Evolutionary conservation across 2,329 filamentous ascomycete genomes (phyloP), one percentile per base, ranked within the genome.

Genomic region (Arthrinium puccinioides): DNA sequence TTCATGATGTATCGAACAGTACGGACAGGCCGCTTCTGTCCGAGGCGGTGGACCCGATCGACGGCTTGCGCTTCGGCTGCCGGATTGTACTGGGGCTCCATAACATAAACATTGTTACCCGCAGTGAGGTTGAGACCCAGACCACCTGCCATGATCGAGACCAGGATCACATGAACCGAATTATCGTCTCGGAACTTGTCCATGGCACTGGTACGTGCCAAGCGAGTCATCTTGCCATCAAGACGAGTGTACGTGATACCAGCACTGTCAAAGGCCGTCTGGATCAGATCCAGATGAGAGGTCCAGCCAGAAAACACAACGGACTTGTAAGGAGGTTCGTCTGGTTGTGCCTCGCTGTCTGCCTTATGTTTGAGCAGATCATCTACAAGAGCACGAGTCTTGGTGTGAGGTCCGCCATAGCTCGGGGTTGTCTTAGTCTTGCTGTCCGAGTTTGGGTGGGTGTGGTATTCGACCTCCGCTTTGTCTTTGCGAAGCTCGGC

Each of bases 251-350:
- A 89, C 2, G 62, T 67, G 56, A 94, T 85, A 9, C 72, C 69
- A 9, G 72, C 72, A 34, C 76, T 70, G 21, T 78, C 70, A 11
- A 97, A 72, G 0, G 89, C 90, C 34, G 87, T 71, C 54, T 92
- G 80, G 48, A 98, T 94, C 15, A 98, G 75, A 56, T 97, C 89
- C 13, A 98, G 76, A 55, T 97, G 89, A 0, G 84, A 82, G 0
- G 92, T 97, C 89, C 92, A 97, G n/a, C 82, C 82, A 0, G 88
- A 95, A 61, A 97, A 97, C 6, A 98, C 80, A 11, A 98, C 88
- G 19, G 87, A 92, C 59, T 95, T 97, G 62, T 87, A 84, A 0
- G 89, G 89, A 1, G 78, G 74, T 52, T 89, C 77, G 9, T 74
- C 63, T 0, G 79, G 76, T 9, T 76, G 67, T 0, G 63, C 64